Evolutionary conservation across 306 rosid genomes (phyloP).

Genomic region (Alnus glutinosa): DNA sequence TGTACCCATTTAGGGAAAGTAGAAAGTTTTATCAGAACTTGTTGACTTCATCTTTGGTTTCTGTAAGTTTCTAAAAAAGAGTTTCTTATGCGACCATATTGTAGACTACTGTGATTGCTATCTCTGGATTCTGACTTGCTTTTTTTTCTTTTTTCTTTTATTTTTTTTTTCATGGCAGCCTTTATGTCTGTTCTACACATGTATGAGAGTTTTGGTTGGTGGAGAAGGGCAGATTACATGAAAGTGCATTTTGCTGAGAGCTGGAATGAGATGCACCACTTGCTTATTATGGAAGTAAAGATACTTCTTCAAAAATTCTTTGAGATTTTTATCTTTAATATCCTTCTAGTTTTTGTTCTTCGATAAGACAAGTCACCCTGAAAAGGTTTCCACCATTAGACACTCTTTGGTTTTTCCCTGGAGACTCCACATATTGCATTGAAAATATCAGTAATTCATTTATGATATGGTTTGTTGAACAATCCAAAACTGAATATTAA

Average conservation of each 20-base stretch:
- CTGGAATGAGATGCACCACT: conserved; percentile 99
- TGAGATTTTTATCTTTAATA: not conserved
- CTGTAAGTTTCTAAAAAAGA: not conserved
- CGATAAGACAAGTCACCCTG: not conserved
- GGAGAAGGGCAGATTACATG: conserved; percentile 94
- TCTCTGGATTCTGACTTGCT: conserved; percentile 12
- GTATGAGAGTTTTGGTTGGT: conserved; percentile 99
- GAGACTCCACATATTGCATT: not conserved
- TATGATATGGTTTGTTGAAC: conserved; percentile 1
- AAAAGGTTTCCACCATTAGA: not conserved
- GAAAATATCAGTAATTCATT: not conserved
- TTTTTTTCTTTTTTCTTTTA: conserved; percentile 18
- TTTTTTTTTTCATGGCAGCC: conserved; percentile 48
- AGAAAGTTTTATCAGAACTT: not conserved
- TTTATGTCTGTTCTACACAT: conserved; percentile 92
- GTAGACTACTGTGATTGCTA: not conserved
- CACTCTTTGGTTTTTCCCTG: not conserved
- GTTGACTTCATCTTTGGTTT: not conserved
- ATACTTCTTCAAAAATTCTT: conserved; percentile 14
- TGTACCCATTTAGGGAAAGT: not conserved
- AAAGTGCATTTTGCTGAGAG: conserved; percentile 99
- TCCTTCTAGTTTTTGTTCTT: not conserved
- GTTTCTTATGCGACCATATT: not conserved
- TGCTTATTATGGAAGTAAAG: conserved; percentile 95
- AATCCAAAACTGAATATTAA: not conserved